Base-by-base conservation (phyloP, 2,329 filamentous ascomycete species). In the Sclerotinia sclerotiorum region DNA sequence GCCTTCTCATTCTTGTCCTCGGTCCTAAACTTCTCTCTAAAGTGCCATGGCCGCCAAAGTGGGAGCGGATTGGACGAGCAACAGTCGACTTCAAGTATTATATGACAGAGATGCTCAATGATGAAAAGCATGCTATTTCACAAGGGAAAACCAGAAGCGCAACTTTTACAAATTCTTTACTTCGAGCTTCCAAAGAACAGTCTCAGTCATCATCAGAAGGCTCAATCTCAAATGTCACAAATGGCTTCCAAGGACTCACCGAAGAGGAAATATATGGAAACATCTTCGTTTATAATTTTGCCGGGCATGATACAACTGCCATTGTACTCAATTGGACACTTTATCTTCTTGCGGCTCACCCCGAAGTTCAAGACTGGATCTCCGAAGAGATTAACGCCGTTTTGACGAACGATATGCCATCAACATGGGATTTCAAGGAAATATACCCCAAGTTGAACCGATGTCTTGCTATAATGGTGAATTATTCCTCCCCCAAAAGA, bases 361-460 rank as follows among this genome's bases (percentile, higher is more conserved):
- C 62, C 2, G 42, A 71, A 17, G 32, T 65, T 48, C 72, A 75
- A 69, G 48, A 67, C 4, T 74, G 71, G 73, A 61, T 76, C 7
- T 68, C 68, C 13, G 70, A 73, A 55, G 73, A 76, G 27, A 63
- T 76, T 1, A 60, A 71, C 21, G 21, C 29, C 15, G 69, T 76
- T 5, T 67, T 70, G 76, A 79, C 57, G 62, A 71, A 73, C 35
- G 68, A 72, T 17, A 62, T 72, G 5, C 21, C 65, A 0, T 65
- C 77, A 1, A 71, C 76, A 3, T 79, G 78, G 76, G 74, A 80
- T 17, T 83, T 80, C 64, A 56, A 71, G 2, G 69, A 73, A 2
- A 67, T 78, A 11, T 83, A 80, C 66, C 81, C 81, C 0, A 79
- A 77, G 24, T 73, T 84, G 0, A 78, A 78, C 55, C 76, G 81